Conservation (phyloP, 2,329 filamentous ascomycete species). For the Ambrosiella beaveri region DNA sequence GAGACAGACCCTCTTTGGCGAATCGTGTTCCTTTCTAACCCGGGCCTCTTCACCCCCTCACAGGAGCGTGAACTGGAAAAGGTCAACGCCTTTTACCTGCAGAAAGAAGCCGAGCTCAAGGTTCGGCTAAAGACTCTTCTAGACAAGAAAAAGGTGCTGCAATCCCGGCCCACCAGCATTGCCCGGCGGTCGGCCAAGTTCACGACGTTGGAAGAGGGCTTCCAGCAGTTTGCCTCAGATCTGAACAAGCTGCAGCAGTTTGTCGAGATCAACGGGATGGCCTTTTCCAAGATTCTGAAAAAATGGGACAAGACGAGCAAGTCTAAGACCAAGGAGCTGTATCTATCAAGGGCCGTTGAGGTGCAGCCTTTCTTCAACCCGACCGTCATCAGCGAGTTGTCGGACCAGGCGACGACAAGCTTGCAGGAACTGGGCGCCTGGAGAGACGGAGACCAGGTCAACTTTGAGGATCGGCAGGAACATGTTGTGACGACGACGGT, state of each 20-base stretch:
- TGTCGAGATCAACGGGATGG: constrained; percentile 93
- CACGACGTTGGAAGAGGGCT: constrained; percentile 86
- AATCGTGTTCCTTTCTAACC: constrained; percentile 5
- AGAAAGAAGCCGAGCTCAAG: constrained; percentile 97
- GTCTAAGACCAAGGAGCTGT: constrained; percentile 94
- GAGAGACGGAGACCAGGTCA: constrained; percentile 90
- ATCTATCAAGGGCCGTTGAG: constrained; percentile 87
- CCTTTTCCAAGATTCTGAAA: constrained; percentile 96
- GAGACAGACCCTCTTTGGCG: constrained; percentile 21
- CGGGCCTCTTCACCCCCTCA: constrained; percentile 23
- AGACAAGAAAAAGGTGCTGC: constrained; percentile 86
- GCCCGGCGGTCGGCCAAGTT: constrained; percentile 87
- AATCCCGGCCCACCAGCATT: constrained; percentile 53
- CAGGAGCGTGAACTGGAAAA: constrained; percentile 96
- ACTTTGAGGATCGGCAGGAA: constrained; percentile 47
- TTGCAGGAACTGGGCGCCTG: constrained; percentile 87
- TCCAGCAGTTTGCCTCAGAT: constrained; percentile 92
- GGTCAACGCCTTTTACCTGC: constrained; percentile 92
- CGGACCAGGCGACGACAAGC: constrained; percentile 92
- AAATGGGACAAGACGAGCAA: constrained; percentile 99
- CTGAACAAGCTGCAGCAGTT: constrained; percentile 97
- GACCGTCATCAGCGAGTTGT: constrained; percentile 88
- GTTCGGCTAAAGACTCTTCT: constrained; percentile 79
- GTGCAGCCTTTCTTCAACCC: constrained; percentile 98
- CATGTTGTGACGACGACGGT: constrained; percentile 48